Evolutionary conservation across 2,329 filamentous ascomycete genomes (phyloP), one percentile per base, ranked within the genome.

Genomic region (Pseudogymnoascus sp.): DNA sequence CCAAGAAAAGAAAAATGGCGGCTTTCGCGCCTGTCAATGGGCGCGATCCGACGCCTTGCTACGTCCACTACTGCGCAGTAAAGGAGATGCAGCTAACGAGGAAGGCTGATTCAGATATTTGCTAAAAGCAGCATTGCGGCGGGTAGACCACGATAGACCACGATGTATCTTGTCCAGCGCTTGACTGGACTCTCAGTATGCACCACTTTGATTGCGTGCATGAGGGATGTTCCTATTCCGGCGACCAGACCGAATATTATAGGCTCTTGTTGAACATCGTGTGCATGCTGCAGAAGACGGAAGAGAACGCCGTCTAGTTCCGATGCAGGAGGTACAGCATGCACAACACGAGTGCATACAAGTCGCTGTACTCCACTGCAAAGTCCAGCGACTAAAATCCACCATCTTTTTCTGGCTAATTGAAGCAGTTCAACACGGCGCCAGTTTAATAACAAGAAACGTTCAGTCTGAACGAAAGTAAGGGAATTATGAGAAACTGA

Each of bases 161-260:
- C n/a, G 60, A 39, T 37, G 16, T 34, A 28, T 28, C 60, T n/a
- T 34, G 51, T 57, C 25, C 51, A 57, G 51, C 51, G 51, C 51
- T 57, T 57, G 51, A 57, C 51, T 57, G 51, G 51, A 57, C 51
- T 57, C 57, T 13, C 6, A 16, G n/a, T 25, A 61, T 61, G 60
- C 60, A 43, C 60, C 37, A 25, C 13, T 61, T 61, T 61, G 60
- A 61, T 61, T 61, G 60, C 60, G 34, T 61, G 60, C 60, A 61
- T 61, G 37, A 37, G 34, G 14, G 14, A 41, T 41, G 19, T 41
- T 31, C 60, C 60, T 23, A 28, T 39, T 61, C 37, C 34, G 60
- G 34, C 60, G 34, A 61, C 3, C 34, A 61, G 23, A 34, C 51
- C 28, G 11, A 34, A 57, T 57, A 6, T n/a, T 34, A 57, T 34